Conservation (phyloP, 345 rosid genomes). For the Arabis hirsuta region DNA sequence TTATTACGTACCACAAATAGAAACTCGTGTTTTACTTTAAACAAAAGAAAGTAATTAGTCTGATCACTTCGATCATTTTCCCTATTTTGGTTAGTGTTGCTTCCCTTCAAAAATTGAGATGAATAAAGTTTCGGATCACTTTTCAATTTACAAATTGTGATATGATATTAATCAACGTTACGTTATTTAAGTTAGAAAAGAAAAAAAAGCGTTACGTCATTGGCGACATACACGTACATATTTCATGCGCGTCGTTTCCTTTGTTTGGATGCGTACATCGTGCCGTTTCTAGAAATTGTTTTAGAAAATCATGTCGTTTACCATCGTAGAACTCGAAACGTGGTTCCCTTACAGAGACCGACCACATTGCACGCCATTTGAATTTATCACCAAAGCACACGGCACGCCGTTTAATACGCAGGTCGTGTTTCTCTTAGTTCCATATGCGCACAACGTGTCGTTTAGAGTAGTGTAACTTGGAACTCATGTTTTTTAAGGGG, state of each 20-base stretch:
- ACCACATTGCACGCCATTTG: background rate
- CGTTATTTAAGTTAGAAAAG: too few relatives aligned
- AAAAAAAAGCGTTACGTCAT: too few relatives aligned
- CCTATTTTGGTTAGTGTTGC: background rate
- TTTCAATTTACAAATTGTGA: background rate
- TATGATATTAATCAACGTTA: too few relatives aligned
- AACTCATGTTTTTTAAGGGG: conserved; percentile 19
- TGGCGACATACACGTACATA: too few relatives aligned
- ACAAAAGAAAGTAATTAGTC: background rate
- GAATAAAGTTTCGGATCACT: background rate
- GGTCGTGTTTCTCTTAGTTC: too few relatives aligned
- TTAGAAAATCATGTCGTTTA: background rate
- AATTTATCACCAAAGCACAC: background rate
- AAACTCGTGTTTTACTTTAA: background rate
- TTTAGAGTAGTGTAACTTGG: background rate
- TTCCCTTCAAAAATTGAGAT: background rate
- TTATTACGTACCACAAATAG: background rate
- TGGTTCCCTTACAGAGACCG: too few relatives aligned
- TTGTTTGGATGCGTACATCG: background rate
- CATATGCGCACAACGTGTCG: background rate
- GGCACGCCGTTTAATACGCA: background rate
- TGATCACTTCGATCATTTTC: background rate
- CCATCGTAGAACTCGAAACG: background rate
- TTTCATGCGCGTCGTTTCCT: background rate
- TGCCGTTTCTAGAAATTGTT: background rate